Evolutionary conservation across 108 stramenopile species (phyloP).

Genomic region (Skeletonema potamos): DNA sequence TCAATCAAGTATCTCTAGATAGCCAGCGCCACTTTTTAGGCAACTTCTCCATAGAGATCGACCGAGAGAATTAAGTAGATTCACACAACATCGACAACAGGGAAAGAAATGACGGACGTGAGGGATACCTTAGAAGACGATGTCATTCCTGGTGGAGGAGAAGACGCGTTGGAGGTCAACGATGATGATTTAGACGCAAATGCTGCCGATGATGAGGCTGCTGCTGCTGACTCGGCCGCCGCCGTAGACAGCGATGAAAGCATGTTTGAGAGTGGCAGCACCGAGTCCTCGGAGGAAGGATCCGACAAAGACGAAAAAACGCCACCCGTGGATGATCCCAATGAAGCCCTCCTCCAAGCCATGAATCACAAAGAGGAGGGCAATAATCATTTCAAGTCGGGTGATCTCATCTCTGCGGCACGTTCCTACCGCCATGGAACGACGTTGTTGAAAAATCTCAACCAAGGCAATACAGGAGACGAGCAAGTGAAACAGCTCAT

Average conservation of each 20-base stretch:
- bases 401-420: slow-evolving; percentile 60
- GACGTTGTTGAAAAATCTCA: slow-evolving; percentile 62
- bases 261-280: background rate
- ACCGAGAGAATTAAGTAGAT: no score
- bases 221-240: background rate
- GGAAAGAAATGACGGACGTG: background rate
- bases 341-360: slow-evolving; percentile 55
- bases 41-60: background rate
- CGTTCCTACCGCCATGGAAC: slow-evolving; percentile 75
- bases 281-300: background rate
- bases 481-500: slow-evolving; percentile 75
- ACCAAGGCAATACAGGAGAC: slow-evolving; percentile 66
- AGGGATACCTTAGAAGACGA: background rate
- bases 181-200: slow-evolving; percentile 1
- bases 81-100: background rate
- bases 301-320: slow-evolving; percentile 14
- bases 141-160: background rate
- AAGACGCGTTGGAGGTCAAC: background rate
- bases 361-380: slow-evolving; percentile 75
- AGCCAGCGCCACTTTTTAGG: no score
- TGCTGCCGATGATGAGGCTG: slow-evolving; percentile 1
- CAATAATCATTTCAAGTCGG: slow-evolving; percentile 68
- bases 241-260: background rate
- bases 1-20: no score
- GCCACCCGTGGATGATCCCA: slow-evolving; percentile 42